Conservation (phyloP, 2,329 filamentous ascomycete species). For the Clarireedia homoeocarpa region DNA sequence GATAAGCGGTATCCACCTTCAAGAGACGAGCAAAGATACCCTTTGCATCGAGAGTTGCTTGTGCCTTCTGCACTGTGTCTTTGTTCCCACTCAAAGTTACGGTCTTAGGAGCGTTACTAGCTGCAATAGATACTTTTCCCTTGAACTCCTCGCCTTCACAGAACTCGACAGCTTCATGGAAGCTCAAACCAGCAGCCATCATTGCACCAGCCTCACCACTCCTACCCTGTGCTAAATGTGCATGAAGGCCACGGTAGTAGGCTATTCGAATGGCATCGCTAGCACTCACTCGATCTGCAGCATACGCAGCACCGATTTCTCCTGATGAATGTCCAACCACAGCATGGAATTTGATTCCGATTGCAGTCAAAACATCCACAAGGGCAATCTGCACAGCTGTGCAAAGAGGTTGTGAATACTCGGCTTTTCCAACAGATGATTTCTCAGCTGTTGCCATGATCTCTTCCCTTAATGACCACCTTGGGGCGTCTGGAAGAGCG, state of each 20-base stretch:
- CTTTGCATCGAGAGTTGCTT: constrained; percentile 11
- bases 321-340: constrained; percentile 41
- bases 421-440: constrained; percentile 21
- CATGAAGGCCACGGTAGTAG: constrained; percentile 32
- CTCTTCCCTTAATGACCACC: constrained; percentile 13
- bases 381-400: constrained; percentile 41
- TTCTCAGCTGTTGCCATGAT: constrained; percentile 18
- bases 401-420: constrained; percentile 34
- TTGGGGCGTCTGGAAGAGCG: constrained; percentile 21
- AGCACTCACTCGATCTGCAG: constrained; percentile 29
- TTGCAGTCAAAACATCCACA: constrained; percentile 35
- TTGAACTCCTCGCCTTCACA: constrained; percentile 9
- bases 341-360: constrained; percentile 31
- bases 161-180: constrained; percentile 10
- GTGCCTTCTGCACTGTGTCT: constrained; percentile 11
- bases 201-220: constrained; percentile 35
- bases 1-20: constrained; percentile 21
- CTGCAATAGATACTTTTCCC: constrained; percentile 23
- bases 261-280: constrained; percentile 35
- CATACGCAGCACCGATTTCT: constrained; percentile 41
- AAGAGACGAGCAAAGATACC: constrained; percentile 13
- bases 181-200: constrained; percentile 37
- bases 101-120: constrained; percentile 20
- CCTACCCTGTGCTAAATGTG: constrained; percentile 14
- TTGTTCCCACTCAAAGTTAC: constrained; percentile 24